Evolutionary conservation across 495 filamentous ascomycete species (phyloP).

Genomic region (Chaetomium tenue): DNA sequence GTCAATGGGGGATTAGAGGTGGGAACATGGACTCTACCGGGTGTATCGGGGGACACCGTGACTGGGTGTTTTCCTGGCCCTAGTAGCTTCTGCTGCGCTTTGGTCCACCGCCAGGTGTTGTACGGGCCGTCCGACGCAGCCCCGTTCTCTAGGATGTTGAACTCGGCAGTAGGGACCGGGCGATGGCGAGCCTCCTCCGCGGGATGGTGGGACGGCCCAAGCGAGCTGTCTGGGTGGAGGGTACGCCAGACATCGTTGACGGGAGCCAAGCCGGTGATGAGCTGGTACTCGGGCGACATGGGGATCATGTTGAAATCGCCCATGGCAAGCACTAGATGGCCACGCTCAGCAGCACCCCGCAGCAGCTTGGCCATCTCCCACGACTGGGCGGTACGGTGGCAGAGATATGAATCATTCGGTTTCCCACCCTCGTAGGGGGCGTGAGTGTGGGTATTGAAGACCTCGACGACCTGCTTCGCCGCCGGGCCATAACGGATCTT

Average conservation of each 20-base stretch:
- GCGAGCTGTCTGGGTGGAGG: conserved; percentile 73
- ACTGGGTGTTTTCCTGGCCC: conserved; percentile 42
- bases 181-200: conserved; percentile 58
- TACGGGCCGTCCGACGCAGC: conserved; percentile 79
- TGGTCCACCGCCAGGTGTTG: conserved; percentile 93
- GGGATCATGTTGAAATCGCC: conserved; percentile 97
- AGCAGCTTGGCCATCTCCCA: conserved; percentile 95
- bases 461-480: conserved; percentile 70
- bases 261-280: conserved; percentile 75
- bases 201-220: conserved; percentile 65
- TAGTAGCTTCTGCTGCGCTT: conserved; percentile 59
- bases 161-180: conserved; percentile 64
- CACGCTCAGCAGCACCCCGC: conserved; percentile 77
- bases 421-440: conserved; percentile 77
- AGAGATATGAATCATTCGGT: conserved; percentile 77
- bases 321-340: conserved; percentile 77
- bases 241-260: conserved; percentile 80
- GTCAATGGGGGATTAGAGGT: not conserved
- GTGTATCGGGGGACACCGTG: conserved; percentile 56
- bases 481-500: conserved; percentile 69
- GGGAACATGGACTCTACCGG: conserved; percentile 23
- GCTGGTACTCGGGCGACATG: conserved; percentile 76
- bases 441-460: conserved; percentile 90
- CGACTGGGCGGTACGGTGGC: conserved; percentile 89
- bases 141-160: conserved; percentile 76